Evolutionary conservation across 352 stramenopile genomes (phyloP).

Genomic region (Globisporangium spiculum): DNA sequence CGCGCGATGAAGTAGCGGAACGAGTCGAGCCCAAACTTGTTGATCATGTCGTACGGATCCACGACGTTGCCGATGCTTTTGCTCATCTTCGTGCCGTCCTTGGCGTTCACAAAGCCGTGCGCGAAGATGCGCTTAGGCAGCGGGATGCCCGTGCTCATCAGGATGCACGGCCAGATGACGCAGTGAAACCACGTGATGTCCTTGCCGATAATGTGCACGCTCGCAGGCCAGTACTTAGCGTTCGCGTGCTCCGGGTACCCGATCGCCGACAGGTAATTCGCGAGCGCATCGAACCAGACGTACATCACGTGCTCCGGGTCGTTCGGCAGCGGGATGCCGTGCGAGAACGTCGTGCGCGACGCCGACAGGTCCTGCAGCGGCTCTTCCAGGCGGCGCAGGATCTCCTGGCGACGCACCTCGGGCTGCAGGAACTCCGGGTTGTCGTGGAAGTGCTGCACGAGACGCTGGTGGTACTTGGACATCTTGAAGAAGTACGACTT

Average conservation of each 20-base stretch:
- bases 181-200: slow-evolving; percentile 99
- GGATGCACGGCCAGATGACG: slow-evolving; percentile 99
- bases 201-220: slow-evolving; percentile 93
- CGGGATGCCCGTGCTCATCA: slow-evolving; percentile 96
- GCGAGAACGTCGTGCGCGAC: slow-evolving; percentile 95
- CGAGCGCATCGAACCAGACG: slow-evolving; percentile 99
- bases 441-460: slow-evolving; percentile 95
- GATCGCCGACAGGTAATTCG: slow-evolving; percentile 98
- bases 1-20: slow-evolving; percentile 94
- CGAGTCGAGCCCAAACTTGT: slow-evolving; percentile 93
- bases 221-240: slow-evolving; percentile 80
- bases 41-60: slow-evolving; percentile 94
- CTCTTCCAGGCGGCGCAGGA: slow-evolving; percentile 92
- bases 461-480: slow-evolving; percentile 94
- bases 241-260: slow-evolving; percentile 89
- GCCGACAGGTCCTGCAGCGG: slow-evolving; percentile 95
- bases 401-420: slow-evolving; percentile 92
- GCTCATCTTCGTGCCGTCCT: slow-evolving; percentile 98
- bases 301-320: slow-evolving; percentile 98
- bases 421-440: slow-evolving; percentile 97
- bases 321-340: slow-evolving; percentile 94
- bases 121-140: slow-evolving; percentile 95
- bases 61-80: slow-evolving; percentile 99
- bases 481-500: slow-evolving; percentile 99
- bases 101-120: slow-evolving; percentile 98